Conservation (phyloP, 176 grass and related monocot genomes). For the Carex pumila region DNA sequence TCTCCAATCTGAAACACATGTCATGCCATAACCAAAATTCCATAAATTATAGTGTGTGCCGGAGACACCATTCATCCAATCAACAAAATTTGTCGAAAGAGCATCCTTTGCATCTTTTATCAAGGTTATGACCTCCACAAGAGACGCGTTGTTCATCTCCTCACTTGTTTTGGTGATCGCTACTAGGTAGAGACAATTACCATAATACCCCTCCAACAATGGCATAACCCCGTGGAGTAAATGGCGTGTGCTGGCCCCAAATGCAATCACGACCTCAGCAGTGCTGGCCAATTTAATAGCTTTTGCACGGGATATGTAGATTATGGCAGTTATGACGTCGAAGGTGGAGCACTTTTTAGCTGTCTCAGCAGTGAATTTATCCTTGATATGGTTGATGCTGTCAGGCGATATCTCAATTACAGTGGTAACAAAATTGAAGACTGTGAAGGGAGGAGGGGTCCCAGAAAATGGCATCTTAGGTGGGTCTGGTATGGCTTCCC, state of each 20-base stretch:
- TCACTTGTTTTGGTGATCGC: conserved; percentile 31
- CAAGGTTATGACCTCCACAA: conserved; percentile 47
- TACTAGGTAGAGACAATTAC: conserved; percentile 71
- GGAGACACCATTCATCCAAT: conserved; percentile 61
- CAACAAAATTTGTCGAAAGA: conserved; percentile 32
- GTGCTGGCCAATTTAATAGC: conserved; percentile 27
- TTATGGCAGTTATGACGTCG: conserved; percentile 54
- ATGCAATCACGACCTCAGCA: conserved; percentile 52
- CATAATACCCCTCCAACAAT: conserved; percentile 55
- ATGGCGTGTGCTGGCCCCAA: conserved; percentile 69
- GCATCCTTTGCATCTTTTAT: conserved; percentile 71
- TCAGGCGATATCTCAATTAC: conserved; percentile 46
- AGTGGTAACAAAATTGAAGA: conserved; percentile 59
- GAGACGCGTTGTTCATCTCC: conserved; percentile 25
- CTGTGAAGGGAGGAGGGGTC: conserved; percentile 29
- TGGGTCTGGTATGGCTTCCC: conserved; percentile 50
- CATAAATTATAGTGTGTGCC: conserved; percentile 55
- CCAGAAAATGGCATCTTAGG: conserved; percentile 42
- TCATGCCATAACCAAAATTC: conserved; percentile 45
- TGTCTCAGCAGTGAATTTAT: conserved; percentile 27
- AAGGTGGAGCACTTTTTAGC: conserved; percentile 67
- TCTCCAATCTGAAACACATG: conserved; percentile 74
- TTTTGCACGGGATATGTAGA: conserved; percentile 55
- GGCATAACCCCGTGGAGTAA: conserved; percentile 47
- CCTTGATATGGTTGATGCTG: conserved; percentile 48